Evolutionary conservation across 106 monocot genomes (phyloP), one percentile per base, ranked within the genome.

Genomic region (Apostasia shenzhenica): DNA sequence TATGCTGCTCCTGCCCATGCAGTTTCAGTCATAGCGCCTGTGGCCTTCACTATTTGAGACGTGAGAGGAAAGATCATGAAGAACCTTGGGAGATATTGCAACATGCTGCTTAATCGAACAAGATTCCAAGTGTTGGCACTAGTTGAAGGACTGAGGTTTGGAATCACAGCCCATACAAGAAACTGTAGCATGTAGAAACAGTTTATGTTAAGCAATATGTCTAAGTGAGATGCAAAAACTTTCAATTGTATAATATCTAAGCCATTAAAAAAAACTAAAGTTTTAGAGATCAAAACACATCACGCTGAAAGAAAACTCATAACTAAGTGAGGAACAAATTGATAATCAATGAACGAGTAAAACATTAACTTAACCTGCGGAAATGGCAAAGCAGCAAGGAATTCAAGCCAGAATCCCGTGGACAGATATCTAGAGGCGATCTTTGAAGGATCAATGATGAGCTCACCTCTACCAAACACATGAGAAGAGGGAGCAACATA

Each of bases 1-100:
- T 89, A 93, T 54, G 89, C 93, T 45, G 93, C 93, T 41, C 90
- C 84, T 3, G 82, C 93, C 93, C 93, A 94, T 7, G 89, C 87
- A 45, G 86, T 87, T 75, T 90, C 93, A 39, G 82, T 84, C 65
- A 94, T 72, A 54, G 87, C 90, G 3, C 93, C 93, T 2, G 84
- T 87, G 2, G 78, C 69, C 76, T 81, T 86, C 13, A 94, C 82
- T 50, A 94, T 94, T 63, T 87, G 69, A 38, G 80, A 76, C 7
- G 86, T 80, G 39, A 94, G 84, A 6, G 93, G 84, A 62, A 82
- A 75, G 43, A 94, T 87, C 10, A 84, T 54, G 70, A 82, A 84
- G 9, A 94, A 60, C 76, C 90, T 79, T 3, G 89, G 84, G 10
- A 94, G 26, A 68, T 90, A 94, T 56, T 94, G 93, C 66, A 87